Evolutionary conservation across 345 rosid genomes (phyloP).

Genomic region (Pseudoturritis turrita): DNA sequence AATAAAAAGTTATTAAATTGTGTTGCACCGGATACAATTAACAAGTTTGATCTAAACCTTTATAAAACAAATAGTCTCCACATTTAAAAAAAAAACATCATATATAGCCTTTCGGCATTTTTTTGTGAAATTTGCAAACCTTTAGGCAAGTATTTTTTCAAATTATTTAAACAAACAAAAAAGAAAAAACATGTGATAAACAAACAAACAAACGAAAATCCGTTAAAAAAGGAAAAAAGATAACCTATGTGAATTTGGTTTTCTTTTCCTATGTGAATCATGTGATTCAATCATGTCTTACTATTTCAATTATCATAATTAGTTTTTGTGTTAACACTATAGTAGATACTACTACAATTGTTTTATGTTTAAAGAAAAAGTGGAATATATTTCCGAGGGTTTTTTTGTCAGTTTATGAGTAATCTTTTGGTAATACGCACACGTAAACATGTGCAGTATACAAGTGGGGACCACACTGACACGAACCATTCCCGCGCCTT

Average conservation of each 20-base stretch:
- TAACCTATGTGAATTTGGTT: background rate
- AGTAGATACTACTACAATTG: too few relatives aligned
- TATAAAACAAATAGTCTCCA: background rate
- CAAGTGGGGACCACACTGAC: constrained; percentile 34
- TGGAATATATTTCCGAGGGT: background rate
- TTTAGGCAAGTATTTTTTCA: background rate
- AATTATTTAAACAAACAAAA: too few relatives aligned
- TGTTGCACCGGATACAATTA: background rate
- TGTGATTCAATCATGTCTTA: background rate
- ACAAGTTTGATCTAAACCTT: background rate
- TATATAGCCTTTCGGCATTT: too few relatives aligned
- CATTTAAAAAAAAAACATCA: too few relatives aligned
- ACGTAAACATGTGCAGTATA: constrained; percentile 31
- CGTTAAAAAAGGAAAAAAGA: background rate
- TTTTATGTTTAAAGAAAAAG: background rate
- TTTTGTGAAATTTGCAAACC: background rate
- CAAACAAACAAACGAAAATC: too few relatives aligned
- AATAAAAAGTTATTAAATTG: background rate
- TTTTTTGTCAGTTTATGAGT: background rate
- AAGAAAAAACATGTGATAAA: too few relatives aligned
- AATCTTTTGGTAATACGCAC: constrained; percentile 13
- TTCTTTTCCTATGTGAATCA: background rate
- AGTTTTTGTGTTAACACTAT: too few relatives aligned
- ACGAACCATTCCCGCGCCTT: constrained; percentile 35
- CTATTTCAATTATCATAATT: too few relatives aligned